Evolutionary conservation across 495 filamentous ascomycete genomes (phyloP).

Genomic region (Articulospora tetracladia): DNA sequence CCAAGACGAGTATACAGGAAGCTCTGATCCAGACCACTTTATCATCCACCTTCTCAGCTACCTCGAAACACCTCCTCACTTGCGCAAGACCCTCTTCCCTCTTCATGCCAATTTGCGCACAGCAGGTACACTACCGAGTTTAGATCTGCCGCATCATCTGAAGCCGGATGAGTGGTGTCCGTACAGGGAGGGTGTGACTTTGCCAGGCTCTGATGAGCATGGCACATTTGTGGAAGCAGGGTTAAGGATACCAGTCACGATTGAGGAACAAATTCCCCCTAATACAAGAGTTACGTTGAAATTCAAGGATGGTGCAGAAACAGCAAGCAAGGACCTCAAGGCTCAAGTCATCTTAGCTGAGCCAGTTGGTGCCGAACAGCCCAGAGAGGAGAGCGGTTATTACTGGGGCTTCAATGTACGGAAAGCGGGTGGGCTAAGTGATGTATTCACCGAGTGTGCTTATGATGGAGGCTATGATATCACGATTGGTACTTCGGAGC

Average conservation of each 20-base stretch:
- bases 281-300: slow-evolving; percentile 64
- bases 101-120: slow-evolving; percentile 64
- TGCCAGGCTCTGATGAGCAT: slow-evolving; percentile 12
- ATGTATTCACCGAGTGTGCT: slow-evolving; percentile 61
- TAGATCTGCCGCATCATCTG: slow-evolving; percentile 76
- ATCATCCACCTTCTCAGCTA: slow-evolving; percentile 69
- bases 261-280: slow-evolving; percentile 49
- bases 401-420: slow-evolving; percentile 75
- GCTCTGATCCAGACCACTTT: slow-evolving; percentile 63
- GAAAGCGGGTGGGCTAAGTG: slow-evolving; percentile 51
- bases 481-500: slow-evolving; percentile 71
- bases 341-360: slow-evolving; percentile 32
- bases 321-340: slow-evolving; percentile 10
- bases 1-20: slow-evolving; percentile 55
- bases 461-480: slow-evolving; percentile 64
- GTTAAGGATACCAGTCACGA: slow-evolving; percentile 45
- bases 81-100: slow-evolving; percentile 63
- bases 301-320: slow-evolving; percentile 38
- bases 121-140: slow-evolving; percentile 61
- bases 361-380: slow-evolving; percentile 54
- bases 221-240: slow-evolving; percentile 59
- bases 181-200: slow-evolving; percentile 68
- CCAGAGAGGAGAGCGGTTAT: slow-evolving; percentile 64
- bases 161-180: slow-evolving; percentile 50
- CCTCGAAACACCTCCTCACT: slow-evolving; percentile 71